Evolutionary conservation across 192 early-diverging fungal genomes (phyloP).

Genomic region (Mortierella hygrophila): DNA sequence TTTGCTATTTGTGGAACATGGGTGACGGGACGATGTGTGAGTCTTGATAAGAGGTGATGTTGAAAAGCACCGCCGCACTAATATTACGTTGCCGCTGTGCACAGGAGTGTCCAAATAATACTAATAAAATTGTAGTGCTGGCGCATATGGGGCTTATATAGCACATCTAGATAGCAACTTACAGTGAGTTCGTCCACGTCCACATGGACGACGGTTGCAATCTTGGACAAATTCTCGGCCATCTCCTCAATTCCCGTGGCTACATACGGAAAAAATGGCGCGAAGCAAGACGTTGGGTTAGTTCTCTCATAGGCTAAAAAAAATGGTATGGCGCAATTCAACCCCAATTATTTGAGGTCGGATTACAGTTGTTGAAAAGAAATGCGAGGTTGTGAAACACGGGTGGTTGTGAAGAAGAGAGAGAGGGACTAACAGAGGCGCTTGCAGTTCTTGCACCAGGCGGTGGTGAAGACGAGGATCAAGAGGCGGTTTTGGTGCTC

Average conservation of each 20-base stretch:
- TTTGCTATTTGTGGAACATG: conserved; percentile 15
- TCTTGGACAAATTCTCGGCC: conserved; percentile 35
- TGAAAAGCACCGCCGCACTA: neutral
- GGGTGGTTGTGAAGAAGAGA: neutral
- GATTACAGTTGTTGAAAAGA: neutral
- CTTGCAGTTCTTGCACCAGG: conserved; percentile 58
- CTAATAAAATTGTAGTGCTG: no score
- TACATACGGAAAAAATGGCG: neutral
- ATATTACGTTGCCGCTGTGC: neutral
- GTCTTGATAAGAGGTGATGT: neutral
- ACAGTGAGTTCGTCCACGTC: conserved; percentile 49
- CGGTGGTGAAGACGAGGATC: conserved; percentile 45
- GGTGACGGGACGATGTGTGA: no score
- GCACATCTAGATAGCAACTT: conserved; percentile 5
- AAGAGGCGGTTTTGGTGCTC: conserved; percentile 28
- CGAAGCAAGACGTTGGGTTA: neutral
- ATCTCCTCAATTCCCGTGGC: conserved; percentile 34
- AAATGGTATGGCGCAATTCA: neutral
- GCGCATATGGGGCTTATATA: no score
- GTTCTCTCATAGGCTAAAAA: neutral
- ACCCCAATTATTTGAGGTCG: neutral
- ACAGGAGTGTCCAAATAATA: no score
- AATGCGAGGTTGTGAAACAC: neutral
- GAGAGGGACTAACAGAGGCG: conserved; percentile 26
- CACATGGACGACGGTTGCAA: conserved; percentile 43